Conservation (phyloP, 2,329 filamentous ascomycete genomes). For the Cercospora janseana region DNA sequence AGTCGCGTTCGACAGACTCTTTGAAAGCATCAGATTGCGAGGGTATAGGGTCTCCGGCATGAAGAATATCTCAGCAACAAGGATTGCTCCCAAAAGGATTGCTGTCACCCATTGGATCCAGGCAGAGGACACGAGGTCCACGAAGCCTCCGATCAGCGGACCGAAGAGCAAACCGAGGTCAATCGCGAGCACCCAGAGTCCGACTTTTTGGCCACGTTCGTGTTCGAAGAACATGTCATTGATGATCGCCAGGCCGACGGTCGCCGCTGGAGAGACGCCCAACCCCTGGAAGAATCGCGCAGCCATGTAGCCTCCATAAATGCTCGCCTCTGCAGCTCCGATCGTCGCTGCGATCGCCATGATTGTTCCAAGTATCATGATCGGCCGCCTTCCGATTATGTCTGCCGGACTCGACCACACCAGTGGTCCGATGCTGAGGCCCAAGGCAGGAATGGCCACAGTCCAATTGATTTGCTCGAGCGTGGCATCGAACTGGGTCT, state of each 20-base stretch:
- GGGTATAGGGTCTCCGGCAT: constrained; percentile 25
- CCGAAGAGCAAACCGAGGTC: constrained; percentile 22
- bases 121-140: constrained; percentile 18
- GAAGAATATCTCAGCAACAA: constrained; percentile 21
- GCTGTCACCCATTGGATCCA: constrained; percentile 26
- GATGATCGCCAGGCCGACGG: constrained; percentile 23
- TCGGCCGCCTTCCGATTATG: constrained; percentile 23
- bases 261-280: constrained; percentile 22
- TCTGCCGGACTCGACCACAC: constrained; percentile 24
- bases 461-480: constrained; percentile 26
- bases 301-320: constrained; percentile 22
- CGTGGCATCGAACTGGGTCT: constrained; percentile 19
- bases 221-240: constrained; percentile 26
- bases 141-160: constrained; percentile 22
- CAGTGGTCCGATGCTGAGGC: constrained; percentile 18
- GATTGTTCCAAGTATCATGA: constrained; percentile 22
- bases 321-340: constrained; percentile 16
- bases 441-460: constrained; percentile 23
- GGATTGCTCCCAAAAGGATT: constrained; percentile 19
- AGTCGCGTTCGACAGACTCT: background rate
- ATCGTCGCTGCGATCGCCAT: constrained; percentile 24
- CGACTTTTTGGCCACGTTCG: constrained; percentile 23
- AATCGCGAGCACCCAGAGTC: constrained; percentile 24
- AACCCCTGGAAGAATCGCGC: constrained; percentile 25
- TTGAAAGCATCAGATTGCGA: constrained; percentile 20